Percentiles rank a stretch among this genome's conserved stretches.
Evolutionary conservation across 2,329 filamentous ascomycete species (phyloP).

Genomic region (Monosporascus sp.): DNA sequence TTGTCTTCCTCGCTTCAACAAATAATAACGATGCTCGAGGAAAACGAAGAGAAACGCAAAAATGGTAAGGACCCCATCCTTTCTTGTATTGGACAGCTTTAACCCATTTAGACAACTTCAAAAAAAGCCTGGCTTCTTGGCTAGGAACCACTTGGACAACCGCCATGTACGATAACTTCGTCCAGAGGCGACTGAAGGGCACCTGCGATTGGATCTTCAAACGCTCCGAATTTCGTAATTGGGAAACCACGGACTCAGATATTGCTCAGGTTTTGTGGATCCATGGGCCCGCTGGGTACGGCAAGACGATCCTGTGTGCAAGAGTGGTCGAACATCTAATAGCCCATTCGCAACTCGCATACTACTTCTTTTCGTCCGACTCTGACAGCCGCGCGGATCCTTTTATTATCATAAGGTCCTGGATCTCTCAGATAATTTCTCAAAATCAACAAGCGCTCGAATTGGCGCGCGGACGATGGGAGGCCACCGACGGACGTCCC

Average conservation of each 20-base stretch:
- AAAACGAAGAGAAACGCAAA: no score
- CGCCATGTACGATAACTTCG: conserved; percentile 12
- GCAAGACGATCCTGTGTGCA: conserved; percentile 29
- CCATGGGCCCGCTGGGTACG: conserved; percentile 24
- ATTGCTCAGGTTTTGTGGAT: conserved; percentile 25
- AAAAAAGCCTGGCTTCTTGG: neutral
- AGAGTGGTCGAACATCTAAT: conserved; percentile 20
- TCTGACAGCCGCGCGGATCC: conserved; percentile 17
- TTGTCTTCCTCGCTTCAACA: no score
- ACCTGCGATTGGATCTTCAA: conserved; percentile 25
- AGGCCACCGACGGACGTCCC: neutral
- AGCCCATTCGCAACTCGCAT: conserved; percentile 2
- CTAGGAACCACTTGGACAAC: neutral
- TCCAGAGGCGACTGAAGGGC: conserved; percentile 10
- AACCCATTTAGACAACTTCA: no score
- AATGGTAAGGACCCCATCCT: no score
- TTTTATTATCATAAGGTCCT: conserved; percentile 23
- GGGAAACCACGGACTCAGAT: conserved; percentile 8
- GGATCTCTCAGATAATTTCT: conserved; percentile 20
- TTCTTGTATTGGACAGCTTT: no score
- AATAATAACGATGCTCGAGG: no score
- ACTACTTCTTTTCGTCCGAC: conserved; percentile 30
- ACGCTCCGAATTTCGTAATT: conserved; percentile 6
- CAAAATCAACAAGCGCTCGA: conserved; percentile 9
- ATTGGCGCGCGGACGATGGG: neutral